Percentiles rank a stretch among this genome's conserved stretches.
Conservation (phyloP, 2,329 filamentous ascomycete species). For the Akanthomyces uredinophilus region DNA sequence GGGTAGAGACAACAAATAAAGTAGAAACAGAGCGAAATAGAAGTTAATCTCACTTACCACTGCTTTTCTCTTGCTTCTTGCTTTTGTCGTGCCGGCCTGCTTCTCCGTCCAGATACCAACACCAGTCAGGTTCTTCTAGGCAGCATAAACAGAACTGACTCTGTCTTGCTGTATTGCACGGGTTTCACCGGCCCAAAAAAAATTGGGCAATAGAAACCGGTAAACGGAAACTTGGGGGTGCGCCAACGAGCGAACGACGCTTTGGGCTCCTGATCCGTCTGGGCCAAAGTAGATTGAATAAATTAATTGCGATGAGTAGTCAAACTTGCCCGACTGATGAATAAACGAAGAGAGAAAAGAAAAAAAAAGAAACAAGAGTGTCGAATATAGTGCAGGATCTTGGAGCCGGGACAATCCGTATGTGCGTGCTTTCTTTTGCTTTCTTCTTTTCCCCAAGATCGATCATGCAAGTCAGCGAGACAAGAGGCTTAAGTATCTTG, state of each 20-base stretch:
- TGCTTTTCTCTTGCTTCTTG: too few species aligned
- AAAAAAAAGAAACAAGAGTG: constrained; percentile 3
- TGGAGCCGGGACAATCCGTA: not conserved
- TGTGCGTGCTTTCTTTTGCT: not conserved
- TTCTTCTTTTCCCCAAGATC: constrained; percentile 5
- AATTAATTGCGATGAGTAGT: not conserved
- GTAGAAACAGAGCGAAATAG: not conserved
- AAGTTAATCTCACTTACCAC: not conserved
- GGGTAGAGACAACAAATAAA: not conserved
- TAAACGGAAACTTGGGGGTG: not conserved
- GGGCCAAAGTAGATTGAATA: not conserved
- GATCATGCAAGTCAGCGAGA: constrained; percentile 8
- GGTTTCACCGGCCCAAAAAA: too few species aligned
- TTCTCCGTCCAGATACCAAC: not conserved
- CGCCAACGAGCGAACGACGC: not conserved
- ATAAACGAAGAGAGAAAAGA: not conserved
- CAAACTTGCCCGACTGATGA: not conserved
- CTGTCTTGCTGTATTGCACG: not conserved
- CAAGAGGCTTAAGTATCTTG: not conserved
- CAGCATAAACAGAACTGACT: not conserved
- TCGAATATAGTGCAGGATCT: constrained; percentile 9
- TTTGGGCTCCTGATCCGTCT: constrained; percentile 1
- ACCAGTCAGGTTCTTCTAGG: not conserved
- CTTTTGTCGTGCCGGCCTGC: too few species aligned
- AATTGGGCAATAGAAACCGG: too few species aligned